Percentiles rank a stretch among this genome's conserved stretches.
Conservation (phyloP, 352 stramenopile species). For the Aphanomyces euteiches region DNA sequence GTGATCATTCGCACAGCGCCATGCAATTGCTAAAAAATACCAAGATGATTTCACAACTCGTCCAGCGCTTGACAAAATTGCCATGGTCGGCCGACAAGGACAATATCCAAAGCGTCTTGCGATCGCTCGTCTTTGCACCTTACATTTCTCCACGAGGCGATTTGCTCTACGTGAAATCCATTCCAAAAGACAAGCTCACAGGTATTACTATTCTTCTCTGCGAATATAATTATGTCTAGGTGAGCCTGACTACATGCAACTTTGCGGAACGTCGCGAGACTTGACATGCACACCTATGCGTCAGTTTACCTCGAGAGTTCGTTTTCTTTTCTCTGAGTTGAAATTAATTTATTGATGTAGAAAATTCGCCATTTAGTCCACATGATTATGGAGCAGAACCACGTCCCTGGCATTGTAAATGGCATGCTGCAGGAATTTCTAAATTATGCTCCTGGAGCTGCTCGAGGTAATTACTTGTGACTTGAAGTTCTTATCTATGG, state of each 20-base stretch:
- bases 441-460: constrained; percentile 58
- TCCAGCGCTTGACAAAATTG: constrained; percentile 61
- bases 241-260: constrained; percentile 83
- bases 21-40: constrained; percentile 73
- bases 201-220: constrained; percentile 18
- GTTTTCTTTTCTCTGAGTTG: neutral
- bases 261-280: constrained; percentile 77
- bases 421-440: constrained; percentile 83
- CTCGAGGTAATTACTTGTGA: constrained; percentile 31
- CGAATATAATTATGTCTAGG: constrained; percentile 23
- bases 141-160: constrained; percentile 78
- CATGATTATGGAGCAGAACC: constrained; percentile 74
- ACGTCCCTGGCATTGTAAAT: constrained; percentile 64
- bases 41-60: constrained; percentile 77
- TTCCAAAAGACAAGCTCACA: constrained; percentile 79
- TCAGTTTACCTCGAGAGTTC: constrained; percentile 71
- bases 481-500: too few species aligned
- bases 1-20: constrained; percentile 70
- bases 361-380: constrained; percentile 82
- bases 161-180: constrained; percentile 82
- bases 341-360: constrained; percentile 6
- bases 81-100: constrained; percentile 70
- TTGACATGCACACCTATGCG: constrained; percentile 76
- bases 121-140: constrained; percentile 76
- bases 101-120: constrained; percentile 75